Conservation (phyloP, 2,329 filamentous ascomycete species). For the Malbranchea cinnamomea region DNA sequence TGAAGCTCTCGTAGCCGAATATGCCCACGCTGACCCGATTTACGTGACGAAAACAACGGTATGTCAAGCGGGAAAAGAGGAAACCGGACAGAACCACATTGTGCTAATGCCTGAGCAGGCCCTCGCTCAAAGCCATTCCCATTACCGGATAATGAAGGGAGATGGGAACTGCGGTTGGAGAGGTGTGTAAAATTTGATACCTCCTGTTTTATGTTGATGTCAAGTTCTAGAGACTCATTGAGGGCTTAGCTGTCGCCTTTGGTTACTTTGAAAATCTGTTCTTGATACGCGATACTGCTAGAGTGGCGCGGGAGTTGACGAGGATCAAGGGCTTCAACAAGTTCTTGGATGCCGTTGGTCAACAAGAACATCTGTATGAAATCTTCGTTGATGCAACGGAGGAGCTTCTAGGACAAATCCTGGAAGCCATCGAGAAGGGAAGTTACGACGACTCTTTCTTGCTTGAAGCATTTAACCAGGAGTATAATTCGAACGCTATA, state of each 20-base stretch:
- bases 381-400: conserved; percentile 70
- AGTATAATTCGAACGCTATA: conserved; percentile 52
- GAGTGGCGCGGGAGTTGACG: conserved; percentile 54
- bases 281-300: conserved; percentile 46
- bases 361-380: conserved; percentile 55
- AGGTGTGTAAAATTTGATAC: conserved; percentile 51
- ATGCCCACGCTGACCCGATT: conserved; percentile 71
- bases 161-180: conserved; percentile 97
- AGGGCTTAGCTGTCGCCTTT: conserved; percentile 63
- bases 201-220: conserved; percentile 9
- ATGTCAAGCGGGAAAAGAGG: conserved; percentile 11
- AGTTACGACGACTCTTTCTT: conserved; percentile 44
- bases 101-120: conserved; percentile 36
- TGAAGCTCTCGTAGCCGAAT: conserved; percentile 65
- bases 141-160: conserved; percentile 75
- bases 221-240: conserved; percentile 7
- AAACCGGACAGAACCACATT: conserved; percentile 2
- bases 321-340: conserved; percentile 59
- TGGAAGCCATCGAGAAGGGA: conserved; percentile 38
- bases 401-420: conserved; percentile 50
- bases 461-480: conserved; percentile 58
- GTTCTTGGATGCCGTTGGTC: conserved; percentile 54
- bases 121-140: conserved; percentile 68
- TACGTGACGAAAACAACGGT: conserved; percentile 82
- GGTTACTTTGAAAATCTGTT: conserved; percentile 82